These are phyloP conservation scores for Tephrocybe rancida DNA, from an alignment of 768 basidiomycete genomes.

Conservation along the genomic window DNA sequence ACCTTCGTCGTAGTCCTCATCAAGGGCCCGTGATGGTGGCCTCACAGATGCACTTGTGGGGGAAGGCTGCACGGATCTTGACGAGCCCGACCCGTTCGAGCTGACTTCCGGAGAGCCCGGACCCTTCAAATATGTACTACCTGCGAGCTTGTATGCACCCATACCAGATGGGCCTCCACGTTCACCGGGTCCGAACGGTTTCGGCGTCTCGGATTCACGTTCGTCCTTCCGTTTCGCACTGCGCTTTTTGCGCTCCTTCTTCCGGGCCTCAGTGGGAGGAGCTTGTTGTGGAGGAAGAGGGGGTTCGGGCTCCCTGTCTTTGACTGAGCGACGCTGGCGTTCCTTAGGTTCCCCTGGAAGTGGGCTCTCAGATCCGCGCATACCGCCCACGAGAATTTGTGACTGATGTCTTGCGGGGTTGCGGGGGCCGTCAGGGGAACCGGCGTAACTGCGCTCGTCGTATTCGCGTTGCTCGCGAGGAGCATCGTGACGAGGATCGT, in stretches of 20 bases:
- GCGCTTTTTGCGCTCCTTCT: constrained; percentile 62
- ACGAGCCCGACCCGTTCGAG: constrained; percentile 65
- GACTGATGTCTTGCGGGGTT: constrained; percentile 32
- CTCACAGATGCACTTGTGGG: constrained; percentile 64
- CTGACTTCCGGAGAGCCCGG: constrained; percentile 63
- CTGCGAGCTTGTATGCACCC: constrained; percentile 27
- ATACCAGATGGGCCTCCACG: constrained; percentile 26
- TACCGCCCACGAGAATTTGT: constrained; percentile 28
- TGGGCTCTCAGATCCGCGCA: constrained; percentile 65
- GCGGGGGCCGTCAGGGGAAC: constrained; percentile 49
- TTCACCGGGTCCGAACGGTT: constrained; percentile 35
- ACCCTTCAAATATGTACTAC: constrained; percentile 40
- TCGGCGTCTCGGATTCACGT: constrained; percentile 48
- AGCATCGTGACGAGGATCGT: constrained; percentile 66
- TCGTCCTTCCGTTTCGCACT: constrained; percentile 45
- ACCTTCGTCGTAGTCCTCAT: constrained; percentile 92
- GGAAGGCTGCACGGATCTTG: constrained; percentile 71
- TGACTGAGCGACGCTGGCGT: constrained; percentile 43
- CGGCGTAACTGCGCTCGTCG: constrained; percentile 47
- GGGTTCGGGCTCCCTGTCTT: constrained; percentile 48
- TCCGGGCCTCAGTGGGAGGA: constrained; percentile 43
- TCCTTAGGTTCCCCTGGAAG: constrained; percentile 50
- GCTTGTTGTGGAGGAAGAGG: constrained; percentile 27
- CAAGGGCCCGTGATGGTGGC: constrained; percentile 69
- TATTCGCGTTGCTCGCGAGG: constrained; percentile 46